These are phyloP conservation scores for Aspergillus fumigatus DNA, from an alignment of 2,329 filamentous ascomycete species.

Conservation along the genomic window DNA sequence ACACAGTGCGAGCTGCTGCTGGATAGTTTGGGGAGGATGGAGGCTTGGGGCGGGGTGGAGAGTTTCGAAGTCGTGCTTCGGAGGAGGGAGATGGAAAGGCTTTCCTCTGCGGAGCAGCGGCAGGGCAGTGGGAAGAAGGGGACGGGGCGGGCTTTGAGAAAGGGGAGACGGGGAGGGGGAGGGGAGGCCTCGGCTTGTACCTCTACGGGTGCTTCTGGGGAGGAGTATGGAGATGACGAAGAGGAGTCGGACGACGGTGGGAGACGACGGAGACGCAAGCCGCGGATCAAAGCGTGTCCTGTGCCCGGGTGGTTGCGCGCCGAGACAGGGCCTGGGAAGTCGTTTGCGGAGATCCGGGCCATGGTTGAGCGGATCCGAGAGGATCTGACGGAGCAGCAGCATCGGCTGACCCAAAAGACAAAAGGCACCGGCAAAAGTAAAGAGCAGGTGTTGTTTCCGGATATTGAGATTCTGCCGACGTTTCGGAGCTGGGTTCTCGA, in stretches of 20 bases:
- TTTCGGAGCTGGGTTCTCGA: constrained; percentile 20
- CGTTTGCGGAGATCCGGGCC: constrained; percentile 26
- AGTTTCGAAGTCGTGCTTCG: constrained; percentile 61
- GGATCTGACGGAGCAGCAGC: constrained; percentile 16
- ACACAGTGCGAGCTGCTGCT: constrained; percentile 62
- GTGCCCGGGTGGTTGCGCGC: constrained; percentile 31
- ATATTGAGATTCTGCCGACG: constrained; percentile 38
- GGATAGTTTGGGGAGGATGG: constrained; percentile 58
- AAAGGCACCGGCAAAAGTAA: constrained; percentile 1
- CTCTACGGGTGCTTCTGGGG: background rate
- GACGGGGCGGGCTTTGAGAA: too few species aligned
- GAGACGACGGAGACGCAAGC: constrained; percentile 8
- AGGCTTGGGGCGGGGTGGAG: constrained; percentile 57
- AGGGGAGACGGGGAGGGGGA: too few species aligned
- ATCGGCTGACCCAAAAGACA: background rate
- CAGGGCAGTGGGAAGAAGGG: too few species aligned
- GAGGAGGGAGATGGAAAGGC: constrained; percentile 51
- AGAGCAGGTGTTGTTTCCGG: constrained; percentile 27
- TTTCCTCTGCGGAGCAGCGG: background rate
- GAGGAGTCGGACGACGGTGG: background rate
- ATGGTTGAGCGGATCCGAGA: constrained; percentile 22
- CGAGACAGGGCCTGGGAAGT: constrained; percentile 20
- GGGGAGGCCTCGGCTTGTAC: background rate
- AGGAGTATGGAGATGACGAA: background rate
- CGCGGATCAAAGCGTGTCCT: constrained; percentile 24